Evolutionary conservation across 306 rosid species (phyloP).

Genomic region (Acacia confusa): DNA sequence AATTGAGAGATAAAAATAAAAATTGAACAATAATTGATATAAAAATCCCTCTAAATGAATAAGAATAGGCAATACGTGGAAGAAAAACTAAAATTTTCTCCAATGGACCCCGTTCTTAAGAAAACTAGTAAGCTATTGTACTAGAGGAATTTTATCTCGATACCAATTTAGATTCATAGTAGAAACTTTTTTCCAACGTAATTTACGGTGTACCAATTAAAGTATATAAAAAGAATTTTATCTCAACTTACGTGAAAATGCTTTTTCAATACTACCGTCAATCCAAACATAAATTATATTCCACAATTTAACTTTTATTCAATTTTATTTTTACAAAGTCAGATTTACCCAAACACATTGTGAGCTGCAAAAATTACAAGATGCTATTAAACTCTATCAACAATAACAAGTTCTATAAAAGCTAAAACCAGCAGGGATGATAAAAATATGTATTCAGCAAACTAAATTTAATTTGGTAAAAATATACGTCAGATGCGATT

Average conservation of each 20-base stretch:
- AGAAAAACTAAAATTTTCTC: neutral
- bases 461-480: neutral
- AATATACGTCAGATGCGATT: neutral
- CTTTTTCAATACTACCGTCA: no score
- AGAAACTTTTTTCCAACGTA: no score
- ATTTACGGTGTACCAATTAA: no score
- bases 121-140: neutral
- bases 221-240: no score
- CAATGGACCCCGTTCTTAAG: neutral
- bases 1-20: neutral
- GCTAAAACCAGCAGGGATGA: neutral
- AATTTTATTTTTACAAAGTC: no score
- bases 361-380: neutral
- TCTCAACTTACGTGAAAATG: no score
- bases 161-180: no score
- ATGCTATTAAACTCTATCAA: neutral
- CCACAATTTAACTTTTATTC: no score
- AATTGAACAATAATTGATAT: neutral
- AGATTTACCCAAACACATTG: no score
- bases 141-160: no score
- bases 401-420: neutral
- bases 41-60: neutral
- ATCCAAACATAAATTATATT: no score
- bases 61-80: neutral
- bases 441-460: no score